Evolutionary conservation across 2,329 filamentous ascomycete genomes (phyloP).

Genomic region (Fusarium continuum): DNA sequence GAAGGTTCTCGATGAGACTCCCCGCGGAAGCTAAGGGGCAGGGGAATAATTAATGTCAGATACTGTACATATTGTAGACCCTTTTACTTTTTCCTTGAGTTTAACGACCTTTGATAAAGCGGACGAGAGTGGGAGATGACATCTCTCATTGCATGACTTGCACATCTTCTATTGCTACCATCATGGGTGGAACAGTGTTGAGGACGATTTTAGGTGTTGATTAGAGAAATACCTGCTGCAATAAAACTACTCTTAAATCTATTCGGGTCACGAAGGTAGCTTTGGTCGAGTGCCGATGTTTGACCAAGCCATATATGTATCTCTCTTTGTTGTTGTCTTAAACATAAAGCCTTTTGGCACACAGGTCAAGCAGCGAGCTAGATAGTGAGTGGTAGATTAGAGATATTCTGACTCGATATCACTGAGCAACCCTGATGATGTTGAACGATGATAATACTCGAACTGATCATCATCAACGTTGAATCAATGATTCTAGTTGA

Average conservation of each 20-base stretch:
- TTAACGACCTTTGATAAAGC: constrained; percentile 30
- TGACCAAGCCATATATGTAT: too few species aligned
- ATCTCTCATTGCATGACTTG: constrained; percentile 14
- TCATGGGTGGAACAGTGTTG: constrained; percentile 6
- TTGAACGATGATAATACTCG: neutral
- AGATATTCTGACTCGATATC: neutral
- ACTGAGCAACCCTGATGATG: neutral
- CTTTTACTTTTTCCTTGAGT: constrained; percentile 33
- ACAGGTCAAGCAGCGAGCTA: too few species aligned
- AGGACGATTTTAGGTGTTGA: constrained; percentile 15
- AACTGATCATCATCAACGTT: neutral
- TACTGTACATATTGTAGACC: constrained; percentile 45
- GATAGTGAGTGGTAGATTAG: neutral
- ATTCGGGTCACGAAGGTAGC: neutral
- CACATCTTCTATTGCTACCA: constrained; percentile 12
- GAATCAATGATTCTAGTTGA: neutral
- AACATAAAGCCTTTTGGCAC: too few species aligned
- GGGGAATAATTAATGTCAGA: constrained; percentile 44
- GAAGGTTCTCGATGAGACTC: constrained; percentile 24
- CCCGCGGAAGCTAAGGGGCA: constrained; percentile 16
- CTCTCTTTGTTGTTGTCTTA: neutral
- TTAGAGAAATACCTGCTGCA: constrained; percentile 8
- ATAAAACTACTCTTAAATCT: neutral
- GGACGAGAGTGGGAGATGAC: constrained; percentile 18
- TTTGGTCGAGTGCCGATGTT: too few species aligned